Percentiles rank a stretch among this genome's conserved stretches.
Evolutionary conservation across 2,329 filamentous ascomycete species (phyloP).

Genomic region (Aspergillus sp.): DNA sequence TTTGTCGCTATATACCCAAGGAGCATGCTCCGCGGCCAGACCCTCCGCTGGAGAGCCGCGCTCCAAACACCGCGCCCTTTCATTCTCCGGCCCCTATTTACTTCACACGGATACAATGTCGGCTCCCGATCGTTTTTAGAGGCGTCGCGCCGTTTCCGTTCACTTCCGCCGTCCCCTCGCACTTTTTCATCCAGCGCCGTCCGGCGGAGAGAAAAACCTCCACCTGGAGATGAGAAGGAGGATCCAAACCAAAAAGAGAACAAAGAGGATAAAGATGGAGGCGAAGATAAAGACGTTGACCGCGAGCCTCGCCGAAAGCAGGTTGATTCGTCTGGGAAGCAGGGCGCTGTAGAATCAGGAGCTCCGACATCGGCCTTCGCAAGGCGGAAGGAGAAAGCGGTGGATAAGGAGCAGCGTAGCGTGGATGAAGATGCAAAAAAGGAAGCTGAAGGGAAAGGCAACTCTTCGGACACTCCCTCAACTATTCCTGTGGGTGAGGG

Average conservation of each 20-base stretch:
- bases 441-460: conserved; percentile 48
- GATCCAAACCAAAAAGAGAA: conserved; percentile 29
- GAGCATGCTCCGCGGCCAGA: conserved; percentile 65
- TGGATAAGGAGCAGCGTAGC: conserved; percentile 39
- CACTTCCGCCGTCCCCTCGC: conserved; percentile 32
- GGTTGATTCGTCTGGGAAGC: conserved; percentile 37
- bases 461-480: conserved; percentile 49
- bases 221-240: conserved; percentile 42
- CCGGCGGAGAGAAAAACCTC: conserved; percentile 57
- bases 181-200: conserved; percentile 48
- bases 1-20: conserved; percentile 15
- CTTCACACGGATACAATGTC: conserved; percentile 33
- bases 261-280: conserved; percentile 25
- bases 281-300: conserved; percentile 43
- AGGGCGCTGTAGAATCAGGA: conserved; percentile 26
- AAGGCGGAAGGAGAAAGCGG: conserved; percentile 43
- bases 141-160: conserved; percentile 23
- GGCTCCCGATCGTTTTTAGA: conserved; percentile 27
- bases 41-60: conserved; percentile 64
- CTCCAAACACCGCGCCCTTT: conserved; percentile 50
- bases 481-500: conserved; percentile 39
- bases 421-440: conserved; percentile 44
- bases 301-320: conserved; percentile 44
- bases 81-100: conserved; percentile 32
- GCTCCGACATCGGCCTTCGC: conserved; percentile 33